Conservation (phyloP, 495 filamentous ascomycete genomes). For the Neurospora sp. region DNA sequence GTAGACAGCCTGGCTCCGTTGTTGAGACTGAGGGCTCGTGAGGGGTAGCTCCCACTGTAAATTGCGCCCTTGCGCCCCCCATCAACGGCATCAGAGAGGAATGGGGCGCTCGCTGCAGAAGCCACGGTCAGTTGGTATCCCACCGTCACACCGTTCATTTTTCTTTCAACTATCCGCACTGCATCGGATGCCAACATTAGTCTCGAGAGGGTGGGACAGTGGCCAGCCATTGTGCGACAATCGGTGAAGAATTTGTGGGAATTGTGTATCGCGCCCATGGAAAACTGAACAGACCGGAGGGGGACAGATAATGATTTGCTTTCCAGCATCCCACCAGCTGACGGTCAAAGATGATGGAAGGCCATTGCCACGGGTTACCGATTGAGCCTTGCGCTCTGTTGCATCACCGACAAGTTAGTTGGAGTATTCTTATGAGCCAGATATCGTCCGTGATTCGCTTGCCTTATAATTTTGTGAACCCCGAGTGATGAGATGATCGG, state of each 20-base stretch:
- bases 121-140: background rate
- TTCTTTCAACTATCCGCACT: background rate
- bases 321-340: background rate
- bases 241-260: background rate
- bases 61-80: background rate
- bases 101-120: background rate
- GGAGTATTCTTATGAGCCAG: background rate
- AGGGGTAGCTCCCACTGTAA: background rate
- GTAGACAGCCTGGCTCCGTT: background rate
- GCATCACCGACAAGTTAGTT: background rate
- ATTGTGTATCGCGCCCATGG: background rate
- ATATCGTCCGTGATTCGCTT: background rate
- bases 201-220: background rate
- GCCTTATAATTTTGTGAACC: background rate
- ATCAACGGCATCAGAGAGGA: background rate
- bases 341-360: background rate
- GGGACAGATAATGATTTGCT: background rate
- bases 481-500: background rate
- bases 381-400: background rate
- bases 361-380: background rate
- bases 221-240: background rate
- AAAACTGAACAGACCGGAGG: background rate
- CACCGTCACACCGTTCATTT: background rate
- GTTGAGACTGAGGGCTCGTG: background rate
- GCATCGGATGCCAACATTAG: background rate